A percentile compares a stretch with the other conserved stretches of the same genome.
Evolutionary conservation across 2,329 filamentous ascomycete species (phyloP).

Genomic region (Endoconidiophora polonica): DNA sequence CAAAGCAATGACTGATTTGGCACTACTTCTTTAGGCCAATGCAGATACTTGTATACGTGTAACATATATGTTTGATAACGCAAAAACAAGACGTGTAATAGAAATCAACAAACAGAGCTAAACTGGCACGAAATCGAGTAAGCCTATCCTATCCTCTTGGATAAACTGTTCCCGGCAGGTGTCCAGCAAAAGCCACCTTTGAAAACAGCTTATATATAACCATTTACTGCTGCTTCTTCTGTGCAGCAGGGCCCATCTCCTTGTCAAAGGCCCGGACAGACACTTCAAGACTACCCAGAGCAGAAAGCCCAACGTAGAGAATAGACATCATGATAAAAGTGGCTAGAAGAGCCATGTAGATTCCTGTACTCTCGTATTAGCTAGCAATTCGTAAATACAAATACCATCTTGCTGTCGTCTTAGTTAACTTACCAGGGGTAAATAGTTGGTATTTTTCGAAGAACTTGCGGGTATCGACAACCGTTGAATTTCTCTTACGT

Average conservation of each 20-base stretch:
- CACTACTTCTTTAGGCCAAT: too few species aligned
- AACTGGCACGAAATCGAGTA: too few species aligned
- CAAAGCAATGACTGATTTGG: too few species aligned
- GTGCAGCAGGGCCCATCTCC: conserved; percentile 75
- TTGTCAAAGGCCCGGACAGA: conserved; percentile 93
- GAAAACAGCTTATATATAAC: conserved; percentile 18
- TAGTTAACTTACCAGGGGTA: conserved; percentile 50
- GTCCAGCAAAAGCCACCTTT: conserved; percentile 64
- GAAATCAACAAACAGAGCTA: too few species aligned
- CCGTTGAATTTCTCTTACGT: conserved; percentile 25
- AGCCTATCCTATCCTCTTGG: too few species aligned
- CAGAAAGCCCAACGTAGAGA: conserved; percentile 59
- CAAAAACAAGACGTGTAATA: too few species aligned
- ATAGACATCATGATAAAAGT: conserved; percentile 58
- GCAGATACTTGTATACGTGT: too few species aligned
- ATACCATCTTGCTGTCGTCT: neutral
- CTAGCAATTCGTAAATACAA: too few species aligned
- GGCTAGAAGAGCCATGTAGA: conserved; percentile 74
- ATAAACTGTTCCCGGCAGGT: too few species aligned
- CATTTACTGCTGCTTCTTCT: conserved; percentile 47
- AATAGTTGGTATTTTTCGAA: conserved; percentile 96
- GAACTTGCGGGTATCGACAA: conserved; percentile 33
- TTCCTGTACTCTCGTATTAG: conserved; percentile 33
- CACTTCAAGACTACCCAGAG: conserved; percentile 66
- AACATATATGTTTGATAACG: too few species aligned